Evolutionary conservation across 192 early-diverging fungal species (phyloP).

Genomic region (Backusella circina): DNA sequence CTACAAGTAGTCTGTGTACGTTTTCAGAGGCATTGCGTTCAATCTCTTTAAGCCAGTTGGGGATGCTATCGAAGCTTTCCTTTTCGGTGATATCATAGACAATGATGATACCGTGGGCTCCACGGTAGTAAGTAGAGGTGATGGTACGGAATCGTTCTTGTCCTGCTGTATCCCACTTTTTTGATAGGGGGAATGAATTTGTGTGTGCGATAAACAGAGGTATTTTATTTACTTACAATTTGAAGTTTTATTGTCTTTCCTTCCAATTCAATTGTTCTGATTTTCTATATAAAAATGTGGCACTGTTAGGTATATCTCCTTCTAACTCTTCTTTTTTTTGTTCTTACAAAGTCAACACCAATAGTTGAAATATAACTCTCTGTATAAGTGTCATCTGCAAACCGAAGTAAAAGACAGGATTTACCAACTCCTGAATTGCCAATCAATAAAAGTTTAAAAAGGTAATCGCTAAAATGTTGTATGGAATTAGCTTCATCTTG

Average conservation of each 20-base stretch:
- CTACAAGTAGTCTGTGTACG: conserved; percentile 94
- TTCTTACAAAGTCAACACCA: conserved; percentile 94
- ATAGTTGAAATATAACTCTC: conserved; percentile 98
- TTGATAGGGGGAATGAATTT: not conserved
- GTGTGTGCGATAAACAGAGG: not conserved
- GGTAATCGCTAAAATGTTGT: conserved; percentile 74
- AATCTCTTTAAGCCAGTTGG: conserved; percentile 98
- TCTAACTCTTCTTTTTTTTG: not conserved
- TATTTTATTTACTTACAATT: conserved; percentile 59
- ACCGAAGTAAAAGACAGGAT: conserved; percentile 92
- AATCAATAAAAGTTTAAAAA: conserved; percentile 97
- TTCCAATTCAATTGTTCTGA: conserved; percentile 80
- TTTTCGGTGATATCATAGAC: conserved; percentile 97
- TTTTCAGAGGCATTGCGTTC: conserved; percentile 94
- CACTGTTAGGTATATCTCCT: not conserved
- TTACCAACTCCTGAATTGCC: conserved; percentile 99
- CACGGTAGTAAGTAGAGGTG: conserved; percentile 95
- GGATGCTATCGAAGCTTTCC: conserved; percentile 91
- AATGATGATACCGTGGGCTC: conserved; percentile 97
- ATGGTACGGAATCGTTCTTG: conserved; percentile 99
- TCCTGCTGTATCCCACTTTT: conserved; percentile 94
- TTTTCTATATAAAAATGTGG: conserved; percentile 12
- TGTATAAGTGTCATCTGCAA: conserved; percentile 98
- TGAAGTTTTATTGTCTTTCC: conserved; percentile 97
- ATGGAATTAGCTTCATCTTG: not conserved